Base-by-base conservation (phyloP, 768 basidiomycete genomes). In the Exsudoporus frostii region DNA sequence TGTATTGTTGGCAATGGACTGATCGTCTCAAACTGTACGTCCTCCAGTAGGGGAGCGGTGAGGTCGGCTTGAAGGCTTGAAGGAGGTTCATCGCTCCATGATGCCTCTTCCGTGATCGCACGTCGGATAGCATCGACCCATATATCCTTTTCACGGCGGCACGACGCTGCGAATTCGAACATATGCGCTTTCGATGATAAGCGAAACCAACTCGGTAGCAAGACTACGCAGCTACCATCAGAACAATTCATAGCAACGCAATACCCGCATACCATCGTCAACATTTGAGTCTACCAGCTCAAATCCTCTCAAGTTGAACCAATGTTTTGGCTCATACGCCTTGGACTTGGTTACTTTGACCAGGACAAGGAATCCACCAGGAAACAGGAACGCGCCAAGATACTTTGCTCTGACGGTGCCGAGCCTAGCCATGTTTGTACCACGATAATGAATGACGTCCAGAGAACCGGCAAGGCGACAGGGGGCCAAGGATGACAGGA, bases 131-230 rank as follows among this genome's bases (percentile, higher is more conserved):
- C 82, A 30, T 74, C 72, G 50, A 94, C 72, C 96, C 96, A 98
- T n/a, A 88, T 74, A 25, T 83, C 80, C 73, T 92, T 95, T 71
- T 98, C 96, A 33, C 76, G 79, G 62, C 74, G 79, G 66, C 93
- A 95, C 15, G 91, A 82, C 0, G 91, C 90, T 7, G 91, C 91
- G 29, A 98, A 72, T 65, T 97, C 93, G 61, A 96, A 88, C 53
- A 83, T 79, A 63, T 90, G 85, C 7, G 85, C 84, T 48, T 77
- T 78, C 40, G 78, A 79, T 10, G 77, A 80, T 15, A 97, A 72
- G 45, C 88, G 85, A 70, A 98, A 90, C 40, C 86, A 86, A 63
- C 84, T 88, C 13, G 93, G 87, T 7, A 98, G 74, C 57, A 87
- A 76, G 41, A 84, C 94, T 97, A 60, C 10, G 43, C 33, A 40